phyloP scores from a whole-genome alignment of 352 stramenopile genomes.

The Phytophthora uliginosa region DNA sequence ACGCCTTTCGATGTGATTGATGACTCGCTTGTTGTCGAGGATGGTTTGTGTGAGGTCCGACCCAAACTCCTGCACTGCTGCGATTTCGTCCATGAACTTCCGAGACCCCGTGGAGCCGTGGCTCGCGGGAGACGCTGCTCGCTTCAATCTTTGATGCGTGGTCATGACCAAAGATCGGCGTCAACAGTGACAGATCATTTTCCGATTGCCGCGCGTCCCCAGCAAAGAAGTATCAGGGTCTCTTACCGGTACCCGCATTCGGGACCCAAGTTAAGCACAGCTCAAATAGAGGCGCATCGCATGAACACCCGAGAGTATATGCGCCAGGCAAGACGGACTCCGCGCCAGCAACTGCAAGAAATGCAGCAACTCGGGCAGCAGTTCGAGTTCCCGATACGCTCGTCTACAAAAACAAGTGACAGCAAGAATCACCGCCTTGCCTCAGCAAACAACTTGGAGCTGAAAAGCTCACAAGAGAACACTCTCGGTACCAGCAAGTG shows the following conservation, averaged over 20 bases:
- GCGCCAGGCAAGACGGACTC: constrained; percentile 39
- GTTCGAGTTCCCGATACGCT: constrained; percentile 28
- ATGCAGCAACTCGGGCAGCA: constrained; percentile 43
- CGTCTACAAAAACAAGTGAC: neutral
- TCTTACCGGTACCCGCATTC: too few relatives aligned
- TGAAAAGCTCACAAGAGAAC: constrained; percentile 40
- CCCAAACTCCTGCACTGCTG: constrained; percentile 37
- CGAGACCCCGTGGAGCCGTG: neutral
- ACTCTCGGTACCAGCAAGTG: constrained; percentile 29
- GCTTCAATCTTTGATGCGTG: too few relatives aligned
- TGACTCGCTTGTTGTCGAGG: constrained; percentile 30
- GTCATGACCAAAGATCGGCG: too few relatives aligned
- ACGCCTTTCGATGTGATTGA: constrained; percentile 28
- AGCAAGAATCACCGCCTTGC: neutral
- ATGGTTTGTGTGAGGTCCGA: constrained; percentile 48
- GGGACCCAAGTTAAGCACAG: too few relatives aligned
- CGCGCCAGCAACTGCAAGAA: constrained; percentile 39
- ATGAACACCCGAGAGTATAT: constrained; percentile 48
- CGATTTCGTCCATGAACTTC: constrained; percentile 23
- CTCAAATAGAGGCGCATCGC: constrained; percentile 12
- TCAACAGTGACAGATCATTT: too few relatives aligned
- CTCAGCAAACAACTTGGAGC: constrained; percentile 44
- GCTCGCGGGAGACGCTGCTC: neutral
- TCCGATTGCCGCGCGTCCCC: too few relatives aligned
- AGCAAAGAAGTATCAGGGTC: too few relatives aligned